phyloP scores from a whole-genome alignment of 306 rosid genomes.

The Lathyrus oleraceus region DNA sequence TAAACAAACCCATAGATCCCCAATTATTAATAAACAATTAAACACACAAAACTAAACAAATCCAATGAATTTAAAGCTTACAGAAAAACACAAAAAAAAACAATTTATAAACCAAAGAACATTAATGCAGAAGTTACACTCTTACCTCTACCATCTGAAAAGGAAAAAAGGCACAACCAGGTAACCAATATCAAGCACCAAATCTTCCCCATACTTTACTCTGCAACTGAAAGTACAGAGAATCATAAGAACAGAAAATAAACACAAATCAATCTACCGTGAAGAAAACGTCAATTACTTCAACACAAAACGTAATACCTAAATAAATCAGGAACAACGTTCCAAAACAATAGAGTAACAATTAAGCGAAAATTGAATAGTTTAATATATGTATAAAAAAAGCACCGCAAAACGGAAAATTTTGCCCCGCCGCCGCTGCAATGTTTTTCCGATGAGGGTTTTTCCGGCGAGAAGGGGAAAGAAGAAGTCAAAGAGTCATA shows the following conservation, averaged over 20 bases:
- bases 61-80: background rate
- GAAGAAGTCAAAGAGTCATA: slow-evolving; percentile 30
- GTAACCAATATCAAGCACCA: slow-evolving; percentile 52
- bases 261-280: background rate
- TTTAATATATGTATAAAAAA: background rate
- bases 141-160: slow-evolving; percentile 65
- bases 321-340: background rate
- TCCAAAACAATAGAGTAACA: background rate
- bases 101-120: background rate
- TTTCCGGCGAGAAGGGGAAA: background rate
- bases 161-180: slow-evolving; percentile 41
- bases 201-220: slow-evolving; percentile 48
- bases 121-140: slow-evolving; percentile 7
- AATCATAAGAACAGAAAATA: background rate
- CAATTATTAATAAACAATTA: slow-evolving; percentile 2
- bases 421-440: slow-evolving; percentile 11
- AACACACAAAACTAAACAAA: background rate
- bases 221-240: slow-evolving; percentile 32
- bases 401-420: background rate
- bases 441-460: slow-evolving; percentile 6
- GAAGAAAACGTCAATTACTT: slow-evolving; percentile 4
- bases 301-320: background rate
- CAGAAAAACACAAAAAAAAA: background rate
- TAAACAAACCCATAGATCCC: background rate
- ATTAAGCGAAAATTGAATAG: slow-evolving; percentile 28